A percentile compares a stretch with the other conserved stretches of the same genome.
Evolutionary conservation across 805 yeast genomes (phyloP).

Genomic region (Kluyveromyces nonfermentans): DNA sequence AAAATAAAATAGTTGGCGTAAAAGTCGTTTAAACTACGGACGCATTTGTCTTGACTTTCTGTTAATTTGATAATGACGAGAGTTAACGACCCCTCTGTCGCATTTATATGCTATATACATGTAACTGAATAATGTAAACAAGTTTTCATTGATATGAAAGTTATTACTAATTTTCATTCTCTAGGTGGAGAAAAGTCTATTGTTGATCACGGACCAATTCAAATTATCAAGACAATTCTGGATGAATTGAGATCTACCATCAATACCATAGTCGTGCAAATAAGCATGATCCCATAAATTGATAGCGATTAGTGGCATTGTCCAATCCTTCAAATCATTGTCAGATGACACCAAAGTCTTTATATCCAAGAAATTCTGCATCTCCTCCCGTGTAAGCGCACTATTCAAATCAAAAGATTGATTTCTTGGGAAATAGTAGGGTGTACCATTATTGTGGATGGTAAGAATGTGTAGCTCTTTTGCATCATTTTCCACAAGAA

Average conservation of each 20-base stretch:
- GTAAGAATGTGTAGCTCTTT: conserved; percentile 46
- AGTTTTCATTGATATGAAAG: neutral
- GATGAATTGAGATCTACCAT: conserved; percentile 62
- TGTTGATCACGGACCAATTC: conserved; percentile 71
- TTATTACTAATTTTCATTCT: neutral
- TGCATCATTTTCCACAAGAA: conserved; percentile 54
- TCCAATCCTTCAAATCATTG: conserved; percentile 43
- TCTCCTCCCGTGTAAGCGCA: conserved; percentile 49
- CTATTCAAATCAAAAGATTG: conserved; percentile 72
- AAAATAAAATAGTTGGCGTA: conserved; percentile 65
- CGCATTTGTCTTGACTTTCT: neutral
- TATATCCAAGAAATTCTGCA: conserved; percentile 35
- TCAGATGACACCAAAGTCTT: conserved; percentile 31
- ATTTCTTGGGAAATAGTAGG: conserved; percentile 57
- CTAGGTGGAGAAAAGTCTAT: conserved; percentile 27
- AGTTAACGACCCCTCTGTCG: neutral
- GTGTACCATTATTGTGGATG: conserved; percentile 70
- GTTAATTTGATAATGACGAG: neutral
- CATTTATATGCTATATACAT: conserved; percentile 5
- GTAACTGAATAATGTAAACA: conserved; percentile 6
- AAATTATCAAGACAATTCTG: conserved; percentile 67
- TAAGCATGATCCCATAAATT: conserved; percentile 91
- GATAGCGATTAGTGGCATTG: conserved; percentile 56
- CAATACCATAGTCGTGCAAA: conserved; percentile 71
- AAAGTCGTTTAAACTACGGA: conserved; percentile 41